Evolutionary conservation across 202 grass and related monocot species (phyloP), one percentile per base, ranked within the genome.

Genomic region (Zizania palustris): DNA sequence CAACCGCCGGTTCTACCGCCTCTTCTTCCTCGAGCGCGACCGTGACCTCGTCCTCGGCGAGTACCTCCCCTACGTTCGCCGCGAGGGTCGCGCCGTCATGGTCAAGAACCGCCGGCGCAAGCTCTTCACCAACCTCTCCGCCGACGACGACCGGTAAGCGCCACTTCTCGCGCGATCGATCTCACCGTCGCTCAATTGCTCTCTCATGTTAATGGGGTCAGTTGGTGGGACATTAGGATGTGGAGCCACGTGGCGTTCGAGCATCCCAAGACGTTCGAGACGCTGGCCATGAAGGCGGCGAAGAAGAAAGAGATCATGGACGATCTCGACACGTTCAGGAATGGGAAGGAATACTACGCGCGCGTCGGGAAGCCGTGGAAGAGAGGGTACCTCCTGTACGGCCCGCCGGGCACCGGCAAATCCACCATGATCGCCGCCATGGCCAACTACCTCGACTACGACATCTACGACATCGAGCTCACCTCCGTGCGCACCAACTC

Each of bases 381-480:
- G 69, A 35, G 91, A 0, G 88, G 91, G 0, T 93, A 93, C 88
- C 82, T 93, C 5, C 79, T 90, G 1, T 33, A 82, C 51, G 88
- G 91, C 3, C 91, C 91, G 2, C 90, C 90, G 0, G 91, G 88
- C 34, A 90, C 85, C n/a, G 85, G 88, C 43, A 88, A 90, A 71
- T 90, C 91, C 11, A 78, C 88, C 76, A 86, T 89, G 80, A 74
- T 94, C 69, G 79, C 83, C 9, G 88, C 92, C 62, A 89, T 94
- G 41, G 88, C 88, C 3, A 91, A 94, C 68, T 76, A 79, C 64
- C 75, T 94, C 15, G 19, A 94, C 50, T 94, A 94, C 75, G 85
- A 94, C 77, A 33, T 90, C 66, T 93, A 85, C 81, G 87, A 93
- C 66, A 15, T 93, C 68, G 84, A 88, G 77, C 80, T 91, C 43